phyloP scores from a whole-genome alignment of 2,329 filamentous ascomycete genomes.

The Aspergillus sp. region DNA sequence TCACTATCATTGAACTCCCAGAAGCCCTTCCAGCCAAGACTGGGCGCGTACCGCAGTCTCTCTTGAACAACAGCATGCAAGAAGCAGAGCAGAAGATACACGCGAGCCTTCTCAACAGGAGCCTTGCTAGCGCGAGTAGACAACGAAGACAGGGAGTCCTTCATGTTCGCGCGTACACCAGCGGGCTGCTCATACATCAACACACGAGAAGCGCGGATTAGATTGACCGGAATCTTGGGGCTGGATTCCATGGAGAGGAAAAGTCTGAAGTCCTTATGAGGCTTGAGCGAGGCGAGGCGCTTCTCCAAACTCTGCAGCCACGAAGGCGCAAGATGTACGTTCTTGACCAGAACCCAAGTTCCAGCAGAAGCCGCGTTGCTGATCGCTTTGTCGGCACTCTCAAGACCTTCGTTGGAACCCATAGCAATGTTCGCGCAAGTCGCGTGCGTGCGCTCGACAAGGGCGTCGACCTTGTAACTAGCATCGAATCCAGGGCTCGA shows the following conservation, averaged over 20 bases:
- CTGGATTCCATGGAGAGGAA: slow-evolving; percentile 99
- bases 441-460: slow-evolving; percentile 80
- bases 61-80: slow-evolving; percentile 95
- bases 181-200: slow-evolving; percentile 98
- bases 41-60: slow-evolving; percentile 88
- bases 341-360: slow-evolving; percentile 97
- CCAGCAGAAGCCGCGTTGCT: slow-evolving; percentile 87
- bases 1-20: slow-evolving; percentile 99
- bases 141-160: slow-evolving; percentile 86
- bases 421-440: slow-evolving; percentile 97
- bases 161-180: slow-evolving; percentile 96
- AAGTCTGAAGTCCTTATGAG: slow-evolving; percentile 86
- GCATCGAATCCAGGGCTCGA: slow-evolving; percentile 97
- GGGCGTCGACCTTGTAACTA: slow-evolving; percentile 95
- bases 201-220: slow-evolving; percentile 88
- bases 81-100: slow-evolving; percentile 92
- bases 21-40: slow-evolving; percentile 94
- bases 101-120: slow-evolving; percentile 83
- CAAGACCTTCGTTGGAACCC: slow-evolving; percentile 93
- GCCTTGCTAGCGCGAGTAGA: slow-evolving; percentile 73
- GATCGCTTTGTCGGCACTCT: slow-evolving; percentile 93
- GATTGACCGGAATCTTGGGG: slow-evolving; percentile 92
- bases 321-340: slow-evolving; percentile 91
- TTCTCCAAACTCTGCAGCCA: slow-evolving; percentile 98
- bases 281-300: slow-evolving; percentile 90